Conservation (phyloP, 2,329 filamentous ascomycete genomes). For the Harringtonia aguacate region DNA sequence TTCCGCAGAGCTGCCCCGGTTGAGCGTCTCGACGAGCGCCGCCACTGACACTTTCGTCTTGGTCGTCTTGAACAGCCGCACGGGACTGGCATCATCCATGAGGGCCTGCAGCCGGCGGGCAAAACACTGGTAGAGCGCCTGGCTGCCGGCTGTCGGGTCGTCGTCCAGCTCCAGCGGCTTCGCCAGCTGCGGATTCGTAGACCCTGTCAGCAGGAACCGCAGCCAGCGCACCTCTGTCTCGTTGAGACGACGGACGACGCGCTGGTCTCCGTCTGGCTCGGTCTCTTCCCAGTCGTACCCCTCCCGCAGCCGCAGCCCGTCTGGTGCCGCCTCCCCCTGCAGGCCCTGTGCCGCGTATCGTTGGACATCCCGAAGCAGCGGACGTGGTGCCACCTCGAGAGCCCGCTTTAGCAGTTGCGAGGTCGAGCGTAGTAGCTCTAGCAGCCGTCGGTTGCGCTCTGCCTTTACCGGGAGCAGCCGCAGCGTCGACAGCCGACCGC, state of each 20-base stretch:
- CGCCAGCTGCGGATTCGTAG: constrained; percentile 16
- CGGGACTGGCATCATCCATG: constrained; percentile 18
- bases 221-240: constrained; percentile 22
- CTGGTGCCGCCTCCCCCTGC: constrained; percentile 7
- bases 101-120: constrained; percentile 19
- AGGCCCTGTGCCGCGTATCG: too few species aligned
- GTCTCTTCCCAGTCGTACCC: constrained; percentile 2
- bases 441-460: too few species aligned
- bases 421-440: too few species aligned
- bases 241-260: constrained; percentile 7
- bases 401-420: too few species aligned
- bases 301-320: constrained; percentile 5
- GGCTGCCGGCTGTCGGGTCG: constrained; percentile 10
- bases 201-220: constrained; percentile 18
- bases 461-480: too few species aligned
- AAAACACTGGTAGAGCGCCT: constrained; percentile 21
- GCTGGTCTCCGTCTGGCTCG: neutral
- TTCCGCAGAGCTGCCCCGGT: constrained; percentile 1
- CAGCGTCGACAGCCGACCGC: too few species aligned
- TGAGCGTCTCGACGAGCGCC: constrained; percentile 17
- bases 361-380: too few species aligned
- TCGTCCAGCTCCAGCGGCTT: constrained; percentile 4
- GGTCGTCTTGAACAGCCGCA: constrained; percentile 14
- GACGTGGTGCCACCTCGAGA: too few species aligned
- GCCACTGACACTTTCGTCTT: constrained; percentile 15